Percentiles rank a stretch among this genome's conserved stretches.
These are phyloP conservation scores for Peribolospora baueri DNA, from an alignment of 768 basidiomycete genomes.

Conservation along the genomic window DNA sequence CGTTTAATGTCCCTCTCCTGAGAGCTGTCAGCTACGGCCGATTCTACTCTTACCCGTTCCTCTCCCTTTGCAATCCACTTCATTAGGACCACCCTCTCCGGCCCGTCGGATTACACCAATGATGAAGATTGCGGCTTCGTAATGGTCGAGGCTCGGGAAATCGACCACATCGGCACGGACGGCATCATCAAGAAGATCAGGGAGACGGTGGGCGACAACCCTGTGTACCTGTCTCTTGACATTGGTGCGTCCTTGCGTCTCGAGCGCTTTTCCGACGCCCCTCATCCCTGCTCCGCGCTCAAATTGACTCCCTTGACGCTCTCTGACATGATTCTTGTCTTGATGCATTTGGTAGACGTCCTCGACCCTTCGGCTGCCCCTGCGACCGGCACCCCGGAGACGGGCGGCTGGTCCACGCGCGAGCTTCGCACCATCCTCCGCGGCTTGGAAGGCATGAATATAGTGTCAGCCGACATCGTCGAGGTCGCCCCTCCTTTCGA, in stretches of 20 bases:
- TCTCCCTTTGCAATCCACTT: not conserved
- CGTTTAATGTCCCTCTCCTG: not conserved
- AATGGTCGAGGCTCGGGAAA: constrained; percentile 5
- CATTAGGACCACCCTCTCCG: constrained; percentile 24
- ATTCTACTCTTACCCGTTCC: not conserved
- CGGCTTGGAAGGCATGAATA: constrained; percentile 51
- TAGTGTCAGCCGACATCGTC: constrained; percentile 27
- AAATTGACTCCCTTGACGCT: not conserved
- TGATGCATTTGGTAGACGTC: not conserved
- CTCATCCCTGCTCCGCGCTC: not conserved
- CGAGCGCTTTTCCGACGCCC: no score
- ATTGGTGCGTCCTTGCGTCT: no score
- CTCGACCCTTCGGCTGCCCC: constrained; percentile 1
- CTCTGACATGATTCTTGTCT: not conserved
- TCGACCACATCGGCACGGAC: constrained; percentile 20
- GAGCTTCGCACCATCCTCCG: constrained; percentile 59
- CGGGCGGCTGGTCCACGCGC: constrained; percentile 61
- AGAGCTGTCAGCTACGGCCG: not conserved
- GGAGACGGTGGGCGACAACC: constrained; percentile 41
- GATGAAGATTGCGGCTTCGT: constrained; percentile 7
- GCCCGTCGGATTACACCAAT: constrained; percentile 15
- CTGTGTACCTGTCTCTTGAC: constrained; percentile 37
- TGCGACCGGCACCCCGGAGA: constrained; percentile 28
- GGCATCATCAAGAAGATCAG: constrained; percentile 49
- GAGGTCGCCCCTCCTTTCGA: constrained; percentile 1